Evolutionary conservation across 2,329 filamentous ascomycete species (phyloP), one percentile per base, ranked within the genome.

Genomic region (Aspergillus brunneoviolaceus): DNA sequence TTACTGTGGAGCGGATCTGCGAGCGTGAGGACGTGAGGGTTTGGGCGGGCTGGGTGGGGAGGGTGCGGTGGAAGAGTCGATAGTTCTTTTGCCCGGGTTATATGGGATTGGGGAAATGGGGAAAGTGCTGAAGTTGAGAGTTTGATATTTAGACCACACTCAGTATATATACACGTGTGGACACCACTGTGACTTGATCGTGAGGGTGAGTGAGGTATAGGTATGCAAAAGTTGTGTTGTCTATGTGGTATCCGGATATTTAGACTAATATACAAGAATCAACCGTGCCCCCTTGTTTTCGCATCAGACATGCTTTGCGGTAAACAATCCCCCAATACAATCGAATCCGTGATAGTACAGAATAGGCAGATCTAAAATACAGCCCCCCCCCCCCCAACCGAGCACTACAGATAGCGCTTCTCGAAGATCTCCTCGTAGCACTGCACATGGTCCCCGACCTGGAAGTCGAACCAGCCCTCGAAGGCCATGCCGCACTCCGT

Each of bases 401-500:
- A 19, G 19, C 39, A 61, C 69, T 61, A 79, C 33, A 80, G 72
- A 55, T 70, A 79, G 69, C 91, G 83, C 81, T 89, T 89, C 77
- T 95, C 91, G 58, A 77, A 78, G 19, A 87, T 83, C 76, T 93
- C 89, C 71, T 96, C 91, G 70, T 93, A 96, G 35, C 87, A 88
- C 79, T 98, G 95, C 63, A 99, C 84, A 74, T 89, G 85, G 77
- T 99, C 95, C 29, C 94, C 95, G 14, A 87, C 81, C 70, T 88
- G 75, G 72, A 98, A 89, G 23, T 87, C 89, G 51, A 89, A 82
- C 87, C 92, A 99, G 33, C 82, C 84, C 3, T 89, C 87, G 70
- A 99, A 94, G 55, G 86, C 87, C 66, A 99, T 88, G 66, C 95
- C 95, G 70, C 95, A 99, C 77, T 99, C 95, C n/a, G 84, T 86